These are phyloP conservation scores for Naganishia onofrii DNA, from an alignment of 768 basidiomycete genomes.

Conservation along the genomic window DNA sequence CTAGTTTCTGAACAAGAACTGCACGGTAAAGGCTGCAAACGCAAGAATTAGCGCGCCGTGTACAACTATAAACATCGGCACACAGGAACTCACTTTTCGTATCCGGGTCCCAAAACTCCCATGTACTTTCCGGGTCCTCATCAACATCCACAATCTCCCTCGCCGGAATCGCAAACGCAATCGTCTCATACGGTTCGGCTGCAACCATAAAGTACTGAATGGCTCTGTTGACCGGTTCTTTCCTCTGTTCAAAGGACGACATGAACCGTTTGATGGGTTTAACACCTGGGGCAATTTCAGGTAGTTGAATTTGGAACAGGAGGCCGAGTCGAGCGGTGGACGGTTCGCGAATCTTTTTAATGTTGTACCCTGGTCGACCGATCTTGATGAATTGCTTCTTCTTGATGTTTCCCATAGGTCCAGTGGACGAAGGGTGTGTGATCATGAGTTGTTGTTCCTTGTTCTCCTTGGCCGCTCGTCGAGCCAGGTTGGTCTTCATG, in stretches of 20 bases:
- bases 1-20: constrained; percentile 22
- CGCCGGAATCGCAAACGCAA: constrained; percentile 97
- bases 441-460: constrained; percentile 90
- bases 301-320: constrained; percentile 87
- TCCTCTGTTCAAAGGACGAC: constrained; percentile 96
- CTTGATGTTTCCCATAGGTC: constrained; percentile 66
- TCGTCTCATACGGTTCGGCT: constrained; percentile 98
- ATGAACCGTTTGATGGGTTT: constrained; percentile 85
- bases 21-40: constrained; percentile 6
- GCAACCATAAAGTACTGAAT: constrained; percentile 98
- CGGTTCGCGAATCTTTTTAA: constrained; percentile 91
- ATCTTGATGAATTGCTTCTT: constrained; percentile 90
- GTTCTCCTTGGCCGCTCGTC: constrained; percentile 93
- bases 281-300: constrained; percentile 84
- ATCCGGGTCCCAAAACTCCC: constrained; percentile 99
- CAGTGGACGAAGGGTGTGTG: constrained; percentile 54
- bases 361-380: constrained; percentile 69
- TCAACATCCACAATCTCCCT: constrained; percentile 68
- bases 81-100: constrained; percentile 67
- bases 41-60: not conserved
- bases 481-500: constrained; percentile 78
- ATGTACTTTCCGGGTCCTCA: constrained; percentile 82
- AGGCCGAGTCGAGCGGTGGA: constrained; percentile 84
- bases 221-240: constrained; percentile 89
- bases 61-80: not conserved